Evolutionary conservation across 2,329 filamentous ascomycete species (phyloP), one percentile per base, ranked within the genome.

Genomic region (Aspergillus felis): DNA sequence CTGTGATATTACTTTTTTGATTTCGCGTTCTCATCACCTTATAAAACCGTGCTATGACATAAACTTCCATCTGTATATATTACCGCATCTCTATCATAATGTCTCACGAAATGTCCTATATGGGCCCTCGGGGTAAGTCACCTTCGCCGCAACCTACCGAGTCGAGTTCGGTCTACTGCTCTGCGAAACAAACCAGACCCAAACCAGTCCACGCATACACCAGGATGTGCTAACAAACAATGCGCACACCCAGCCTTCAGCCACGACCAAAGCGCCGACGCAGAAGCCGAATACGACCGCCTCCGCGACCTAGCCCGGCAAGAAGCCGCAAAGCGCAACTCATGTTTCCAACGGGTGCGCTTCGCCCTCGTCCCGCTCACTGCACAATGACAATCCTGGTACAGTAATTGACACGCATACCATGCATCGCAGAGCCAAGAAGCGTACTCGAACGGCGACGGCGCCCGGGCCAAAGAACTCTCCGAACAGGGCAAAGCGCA

Each of bases 201-300:
- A 35, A 3, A 29, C 24, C 42, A 46, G 50, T n/a, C 27, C 35
- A 25, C 22, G 22, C 35, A 48, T 5, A 46, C 17, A 14, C 7
- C 41, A 41, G 42, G 20, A 50, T 49, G 24, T 46, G 29, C 35
- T 41, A 35, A 56, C 63, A 54, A 55, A 55, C 44, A 52, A 8
- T 29, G 17, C n/a, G 35, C 32, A 32, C 12, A 17, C n/a, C 49
- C 71, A 92, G 90, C 88, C 75, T 91, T 93, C 79, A 90, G 87
- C 75, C 87, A 91, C 73, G 82, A 82, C 58, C 81, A 87, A 64
- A 85, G 84, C 70, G 79, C 79, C 65, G 82, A 87, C 58, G 81
- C 85, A 55, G 92, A 97, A 79, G 85, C 82, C 65, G 92, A 97
- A 78, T 97, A 97, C 76, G 92, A 97, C 73, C 89, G 91, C 54